Evolutionary conservation across 2,329 filamentous ascomycete species (phyloP), one percentile per base, ranked within the genome.

Genomic region (Fusarium heterosporum): DNA sequence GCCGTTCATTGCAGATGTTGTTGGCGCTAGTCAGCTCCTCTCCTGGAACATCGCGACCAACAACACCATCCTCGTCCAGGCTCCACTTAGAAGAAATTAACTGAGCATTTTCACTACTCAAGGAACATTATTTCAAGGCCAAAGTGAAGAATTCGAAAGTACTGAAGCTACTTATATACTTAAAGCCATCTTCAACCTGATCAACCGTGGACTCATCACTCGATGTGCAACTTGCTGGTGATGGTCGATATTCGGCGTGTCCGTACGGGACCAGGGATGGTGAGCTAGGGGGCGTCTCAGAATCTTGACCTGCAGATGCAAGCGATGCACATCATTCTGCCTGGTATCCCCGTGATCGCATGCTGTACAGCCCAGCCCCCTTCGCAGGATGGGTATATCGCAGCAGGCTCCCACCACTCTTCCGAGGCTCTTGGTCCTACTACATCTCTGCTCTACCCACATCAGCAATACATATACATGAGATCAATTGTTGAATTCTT

Each of bases 1-100:
- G 32, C 28, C 19, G 40, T 29, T 55, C 19, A 36, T 29, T 55
- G 46, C 45, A 68, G 53, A 68, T 68, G 42, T 40, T 67, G 64
- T 67, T 67, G 64, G 64, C 59, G 54, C 64, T 61, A 61, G 38
- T 19, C 36, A 22, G 10, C 45, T 46, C 16, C 14, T 40, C 19
- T 28, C 22, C 47, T 41, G 48, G 26, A 32, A 46, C 29, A 36
- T 49, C 40, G 28, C 34, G 53, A 49, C 58, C 45, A 64, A 55
- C 43, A 67, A 39, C 52, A 45, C 48, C 42, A 55, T 25, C 59
- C 43, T 38, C 17, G 22, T 46, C 26, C 48, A 61, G 30, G n/a
- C 17, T 25, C 7, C 7, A 25, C 42, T 16, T 12, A 29, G 19
- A 28, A 29, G 8, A 41, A 26, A 32, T 13, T 17, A 16, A 40